Percentiles rank a stretch among this genome's conserved stretches.
Conservation (phyloP, 768 basidiomycete genomes). For the Suillus weaverae region DNA sequence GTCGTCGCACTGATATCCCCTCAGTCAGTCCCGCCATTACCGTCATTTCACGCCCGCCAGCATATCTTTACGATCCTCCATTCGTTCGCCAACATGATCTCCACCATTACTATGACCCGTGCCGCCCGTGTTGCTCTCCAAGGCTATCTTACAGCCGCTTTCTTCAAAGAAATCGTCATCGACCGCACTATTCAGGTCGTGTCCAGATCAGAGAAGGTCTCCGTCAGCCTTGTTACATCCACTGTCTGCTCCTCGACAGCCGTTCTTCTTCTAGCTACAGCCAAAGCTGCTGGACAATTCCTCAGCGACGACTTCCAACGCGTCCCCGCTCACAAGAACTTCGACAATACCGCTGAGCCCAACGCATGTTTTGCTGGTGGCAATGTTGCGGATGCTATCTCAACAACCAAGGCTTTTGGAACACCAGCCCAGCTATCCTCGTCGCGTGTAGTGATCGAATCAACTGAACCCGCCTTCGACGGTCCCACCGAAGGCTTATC, state of each 20-base stretch:
- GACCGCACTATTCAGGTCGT: background rate
- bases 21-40: too few relatives aligned
- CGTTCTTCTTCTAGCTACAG: background rate
- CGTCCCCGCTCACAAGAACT: background rate
- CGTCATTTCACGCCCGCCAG: too few relatives aligned
- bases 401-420: background rate
- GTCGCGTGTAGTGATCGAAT: background rate
- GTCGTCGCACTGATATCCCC: too few relatives aligned
- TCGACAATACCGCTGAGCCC: background rate
- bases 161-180: background rate
- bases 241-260: background rate
- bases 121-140: background rate
- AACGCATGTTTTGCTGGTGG: background rate
- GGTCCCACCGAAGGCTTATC: background rate
- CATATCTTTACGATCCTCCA: too few relatives aligned
- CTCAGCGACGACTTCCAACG: background rate
- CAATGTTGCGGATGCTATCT: background rate
- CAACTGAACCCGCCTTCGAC: background rate
- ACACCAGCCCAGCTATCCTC: background rate
- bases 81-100: background rate
- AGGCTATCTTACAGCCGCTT: too few relatives aligned
- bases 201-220: background rate
- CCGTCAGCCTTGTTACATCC: background rate
- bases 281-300: background rate
- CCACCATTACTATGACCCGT: too few relatives aligned